Evolutionary conservation across 257 asterid species (phyloP).

Genomic region (Solanum sparsipilum): DNA sequence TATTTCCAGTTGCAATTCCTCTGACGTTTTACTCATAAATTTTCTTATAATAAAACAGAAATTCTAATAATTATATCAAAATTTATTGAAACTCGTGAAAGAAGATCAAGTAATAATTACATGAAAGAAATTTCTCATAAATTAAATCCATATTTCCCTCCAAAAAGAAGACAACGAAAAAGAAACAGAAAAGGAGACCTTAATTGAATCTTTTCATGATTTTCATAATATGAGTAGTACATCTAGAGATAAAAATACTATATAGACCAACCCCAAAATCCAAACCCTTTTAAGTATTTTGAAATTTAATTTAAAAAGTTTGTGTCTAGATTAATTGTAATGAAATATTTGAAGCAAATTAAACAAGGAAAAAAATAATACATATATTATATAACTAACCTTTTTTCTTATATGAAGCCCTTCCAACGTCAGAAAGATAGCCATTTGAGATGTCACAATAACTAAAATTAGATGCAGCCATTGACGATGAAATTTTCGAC

Average conservation of each 20-base stretch:
- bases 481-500: background rate
- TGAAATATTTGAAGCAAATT: no score
- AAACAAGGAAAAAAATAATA: background rate
- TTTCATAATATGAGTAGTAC: background rate
- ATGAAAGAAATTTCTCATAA: background rate
- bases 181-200: background rate
- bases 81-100: background rate
- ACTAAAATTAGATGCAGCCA: background rate
- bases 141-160: background rate
- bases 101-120: background rate
- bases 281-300: background rate
- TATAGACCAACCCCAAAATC: background rate
- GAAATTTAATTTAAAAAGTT: background rate
- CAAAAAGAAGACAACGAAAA: no score
- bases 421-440: constrained; percentile 17
- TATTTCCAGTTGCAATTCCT: background rate
- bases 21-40: background rate
- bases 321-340: background rate
- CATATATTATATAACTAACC: background rate
- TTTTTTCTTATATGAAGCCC: constrained; percentile 8
- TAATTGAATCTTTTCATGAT: background rate
- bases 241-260: background rate
- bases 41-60: background rate
- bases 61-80: background rate
- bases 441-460: background rate